These are phyloP conservation scores for Yamadazyma mexicana DNA, from an alignment of 1,139 yeast species.

Conservation along the genomic window DNA sequence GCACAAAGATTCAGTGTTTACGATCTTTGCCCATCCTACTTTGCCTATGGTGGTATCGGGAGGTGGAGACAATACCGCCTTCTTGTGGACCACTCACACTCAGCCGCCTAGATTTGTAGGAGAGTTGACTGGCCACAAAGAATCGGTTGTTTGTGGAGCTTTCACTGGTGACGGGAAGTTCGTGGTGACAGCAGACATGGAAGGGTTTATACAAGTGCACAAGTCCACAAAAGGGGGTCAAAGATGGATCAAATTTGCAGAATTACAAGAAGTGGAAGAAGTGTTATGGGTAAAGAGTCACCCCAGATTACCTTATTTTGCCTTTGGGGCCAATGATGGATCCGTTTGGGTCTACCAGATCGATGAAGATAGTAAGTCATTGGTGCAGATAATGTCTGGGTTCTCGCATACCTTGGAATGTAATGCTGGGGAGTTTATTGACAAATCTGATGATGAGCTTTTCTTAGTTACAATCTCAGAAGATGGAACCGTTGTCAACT, in stretches of 20 bases:
- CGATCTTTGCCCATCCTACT: slow-evolving; percentile 75
- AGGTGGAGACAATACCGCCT: slow-evolving; percentile 91
- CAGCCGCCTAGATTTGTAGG: slow-evolving; percentile 80
- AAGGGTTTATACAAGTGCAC: slow-evolving; percentile 78
- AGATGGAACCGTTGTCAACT: slow-evolving; percentile 81
- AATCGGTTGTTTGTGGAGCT: slow-evolving; percentile 81
- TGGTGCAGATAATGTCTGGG: slow-evolving; percentile 76
- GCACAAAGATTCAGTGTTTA: slow-evolving; percentile 82
- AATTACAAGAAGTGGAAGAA: slow-evolving; percentile 84
- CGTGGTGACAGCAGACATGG: slow-evolving; percentile 91
- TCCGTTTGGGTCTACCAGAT: slow-evolving; percentile 92
- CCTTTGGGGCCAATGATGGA: slow-evolving; percentile 94
- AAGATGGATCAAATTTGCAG: slow-evolving; percentile 71
- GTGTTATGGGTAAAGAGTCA: slow-evolving; percentile 74
- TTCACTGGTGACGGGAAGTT: slow-evolving; percentile 82
- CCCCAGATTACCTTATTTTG: slow-evolving; percentile 73
- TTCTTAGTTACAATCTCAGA: slow-evolving; percentile 79
- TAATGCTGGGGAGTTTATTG: slow-evolving; percentile 72
- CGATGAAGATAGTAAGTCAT: slow-evolving; percentile 50
- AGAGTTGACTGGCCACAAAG: slow-evolving; percentile 76
- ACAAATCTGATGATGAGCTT: slow-evolving; percentile 60
- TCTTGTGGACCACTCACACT: slow-evolving; percentile 87
- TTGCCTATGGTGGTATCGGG: slow-evolving; percentile 77
- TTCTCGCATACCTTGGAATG: slow-evolving; percentile 79
- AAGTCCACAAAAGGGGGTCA: slow-evolving; percentile 73